Conservation (phyloP, 163 green algal genomes). For the Prototheca wickerhamii region DNA sequence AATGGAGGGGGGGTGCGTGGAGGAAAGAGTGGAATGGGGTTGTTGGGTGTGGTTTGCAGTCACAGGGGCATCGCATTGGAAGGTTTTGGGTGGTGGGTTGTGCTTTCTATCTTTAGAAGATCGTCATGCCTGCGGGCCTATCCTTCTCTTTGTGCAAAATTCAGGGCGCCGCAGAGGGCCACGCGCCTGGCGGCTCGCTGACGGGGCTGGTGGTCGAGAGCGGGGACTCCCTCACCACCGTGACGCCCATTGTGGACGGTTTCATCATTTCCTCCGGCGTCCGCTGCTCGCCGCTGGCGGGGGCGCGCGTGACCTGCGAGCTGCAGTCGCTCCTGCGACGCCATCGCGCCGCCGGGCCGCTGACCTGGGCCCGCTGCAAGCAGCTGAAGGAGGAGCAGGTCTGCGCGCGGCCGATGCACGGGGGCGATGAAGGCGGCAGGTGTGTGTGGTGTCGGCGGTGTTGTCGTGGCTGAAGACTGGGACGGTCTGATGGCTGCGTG, state of each 20-base stretch:
- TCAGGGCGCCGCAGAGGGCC: too few species aligned
- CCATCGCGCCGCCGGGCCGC: background rate
- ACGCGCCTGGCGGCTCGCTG: conserved; percentile 16
- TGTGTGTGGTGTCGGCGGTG: too few species aligned
- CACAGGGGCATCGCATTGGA: background rate
- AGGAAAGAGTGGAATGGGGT: background rate
- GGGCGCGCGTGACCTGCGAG: conserved; percentile 56
- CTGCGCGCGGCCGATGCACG: background rate
- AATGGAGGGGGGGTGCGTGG: background rate
- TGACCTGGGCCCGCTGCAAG: background rate
- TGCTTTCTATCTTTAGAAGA: too few species aligned
- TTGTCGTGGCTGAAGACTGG: too few species aligned
- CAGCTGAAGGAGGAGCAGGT: background rate
- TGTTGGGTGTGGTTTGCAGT: background rate
- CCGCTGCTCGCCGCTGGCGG: conserved; percentile 55
- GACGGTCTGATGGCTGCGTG: too few species aligned
- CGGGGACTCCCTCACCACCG: conserved; percentile 63
- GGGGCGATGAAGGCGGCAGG: too few species aligned
- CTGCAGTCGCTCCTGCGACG: conserved; percentile 63
- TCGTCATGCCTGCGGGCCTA: background rate
- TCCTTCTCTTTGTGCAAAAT: too few species aligned
- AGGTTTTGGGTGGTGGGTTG: too few species aligned
- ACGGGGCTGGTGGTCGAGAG: conserved; percentile 70
- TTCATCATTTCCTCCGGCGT: conserved; percentile 59
- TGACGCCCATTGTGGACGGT: conserved; percentile 70